These are phyloP conservation scores for Ramaria rubella DNA, from an alignment of 768 basidiomycete genomes.

Conservation along the genomic window DNA sequence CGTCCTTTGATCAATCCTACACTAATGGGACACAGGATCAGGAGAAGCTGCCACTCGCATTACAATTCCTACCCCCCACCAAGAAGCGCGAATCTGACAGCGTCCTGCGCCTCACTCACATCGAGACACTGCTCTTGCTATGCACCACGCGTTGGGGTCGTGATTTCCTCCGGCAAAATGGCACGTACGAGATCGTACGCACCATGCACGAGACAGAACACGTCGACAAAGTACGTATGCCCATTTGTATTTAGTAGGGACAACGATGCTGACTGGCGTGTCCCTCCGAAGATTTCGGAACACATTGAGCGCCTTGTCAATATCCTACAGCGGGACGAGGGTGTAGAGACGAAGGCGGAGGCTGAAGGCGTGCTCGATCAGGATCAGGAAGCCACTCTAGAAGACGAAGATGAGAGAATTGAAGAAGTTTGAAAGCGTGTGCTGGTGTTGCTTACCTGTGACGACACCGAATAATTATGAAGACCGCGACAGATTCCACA, in stretches of 20 bases:
- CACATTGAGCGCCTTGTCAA: slow-evolving; percentile 85
- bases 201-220: slow-evolving; percentile 71
- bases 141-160: slow-evolving; percentile 89
- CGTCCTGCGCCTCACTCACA: slow-evolving; percentile 67
- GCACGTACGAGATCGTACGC: slow-evolving; percentile 82
- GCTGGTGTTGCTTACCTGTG: no score
- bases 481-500: no score
- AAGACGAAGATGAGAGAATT: slow-evolving; percentile 68
- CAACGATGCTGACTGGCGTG: background rate
- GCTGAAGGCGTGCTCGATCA: slow-evolving; percentile 31
- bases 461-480: no score
- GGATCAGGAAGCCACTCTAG: slow-evolving; percentile 25
- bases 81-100: slow-evolving; percentile 81
- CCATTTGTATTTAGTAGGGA: background rate
- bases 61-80: slow-evolving; percentile 82
- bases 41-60: slow-evolving; percentile 73
- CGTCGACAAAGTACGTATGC: slow-evolving; percentile 63
- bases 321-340: slow-evolving; percentile 76
- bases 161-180: slow-evolving; percentile 68
- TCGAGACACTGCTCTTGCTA: slow-evolving; percentile 86
- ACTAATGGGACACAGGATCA: slow-evolving; percentile 53
- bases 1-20: background rate
- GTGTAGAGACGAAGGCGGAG: no score
- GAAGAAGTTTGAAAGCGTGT: slow-evolving; percentile 57
- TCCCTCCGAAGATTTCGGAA: slow-evolving; percentile 59